Evolutionary conservation across 106 monocot genomes (phyloP).

Genomic region (Platanthera guangdongensis): DNA sequence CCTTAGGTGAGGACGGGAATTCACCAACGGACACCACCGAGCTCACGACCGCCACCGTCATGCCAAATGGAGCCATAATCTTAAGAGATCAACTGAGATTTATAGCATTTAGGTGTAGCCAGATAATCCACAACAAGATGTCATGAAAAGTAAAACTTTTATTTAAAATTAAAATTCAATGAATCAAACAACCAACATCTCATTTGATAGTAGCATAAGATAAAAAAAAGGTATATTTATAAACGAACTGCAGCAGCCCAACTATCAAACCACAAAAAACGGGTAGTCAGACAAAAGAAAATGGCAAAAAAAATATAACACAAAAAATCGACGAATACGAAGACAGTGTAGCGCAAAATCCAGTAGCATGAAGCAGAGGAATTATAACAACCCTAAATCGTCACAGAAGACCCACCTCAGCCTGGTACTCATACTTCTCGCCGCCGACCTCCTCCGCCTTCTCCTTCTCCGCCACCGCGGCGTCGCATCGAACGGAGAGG

Average conservation of each 20-base stretch:
- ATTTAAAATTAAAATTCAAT: too few species aligned
- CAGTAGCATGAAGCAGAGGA: not conserved
- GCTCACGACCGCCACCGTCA: too few species aligned
- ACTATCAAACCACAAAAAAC: not conserved
- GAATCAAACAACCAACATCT: too few species aligned
- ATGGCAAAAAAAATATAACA: not conserved
- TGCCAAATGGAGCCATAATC: too few species aligned
- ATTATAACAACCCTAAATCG: not conserved
- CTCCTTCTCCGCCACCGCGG: slow-evolving; percentile 74
- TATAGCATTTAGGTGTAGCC: too few species aligned
- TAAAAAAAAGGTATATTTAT: not conserved
- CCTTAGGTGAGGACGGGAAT: too few species aligned
- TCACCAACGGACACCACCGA: too few species aligned
- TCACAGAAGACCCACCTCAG: slow-evolving; percentile 45
- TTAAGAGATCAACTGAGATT: too few species aligned
- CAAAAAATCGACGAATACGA: too few species aligned
- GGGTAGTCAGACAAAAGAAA: not conserved
- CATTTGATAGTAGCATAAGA: too few species aligned
- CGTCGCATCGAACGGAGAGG: slow-evolving; percentile 57
- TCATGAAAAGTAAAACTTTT: too few species aligned
- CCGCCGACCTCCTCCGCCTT: slow-evolving; percentile 38
- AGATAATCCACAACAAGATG: too few species aligned
- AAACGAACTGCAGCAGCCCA: not conserved
- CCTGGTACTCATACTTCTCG: slow-evolving; percentile 97
- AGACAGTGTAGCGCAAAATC: not conserved